Percentiles rank a stretch among this genome's conserved stretches.
phyloP scores from a whole-genome alignment of 139 green algal species.

The Ettlia oleoabundans region DNA sequence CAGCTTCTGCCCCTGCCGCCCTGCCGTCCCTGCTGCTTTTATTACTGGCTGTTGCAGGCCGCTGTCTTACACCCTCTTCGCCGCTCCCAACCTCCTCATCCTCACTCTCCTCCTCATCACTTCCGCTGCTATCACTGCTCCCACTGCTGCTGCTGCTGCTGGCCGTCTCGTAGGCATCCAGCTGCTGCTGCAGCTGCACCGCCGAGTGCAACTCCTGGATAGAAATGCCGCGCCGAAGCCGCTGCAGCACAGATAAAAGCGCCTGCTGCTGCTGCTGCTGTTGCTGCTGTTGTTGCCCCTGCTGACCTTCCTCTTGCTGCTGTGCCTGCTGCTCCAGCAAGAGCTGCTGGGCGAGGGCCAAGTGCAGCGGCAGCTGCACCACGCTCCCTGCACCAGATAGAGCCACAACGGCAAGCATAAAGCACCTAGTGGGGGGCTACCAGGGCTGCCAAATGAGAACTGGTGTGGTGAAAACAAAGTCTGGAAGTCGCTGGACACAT shows the following conservation, averaged over 20 bases:
- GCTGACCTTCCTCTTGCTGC: background rate
- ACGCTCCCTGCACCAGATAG: conserved; percentile 2
- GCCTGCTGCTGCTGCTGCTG: background rate
- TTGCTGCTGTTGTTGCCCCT: background rate
- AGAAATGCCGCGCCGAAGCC: background rate
- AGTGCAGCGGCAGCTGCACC: conserved; percentile 29
- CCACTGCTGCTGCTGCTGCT: conserved; percentile 3
- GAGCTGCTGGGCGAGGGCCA: conserved; percentile 3
- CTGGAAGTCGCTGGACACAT: no score
- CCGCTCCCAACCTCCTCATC: background rate
- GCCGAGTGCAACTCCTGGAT: conserved; percentile 6
- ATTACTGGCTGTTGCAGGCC: background rate
- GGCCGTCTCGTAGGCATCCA: background rate
- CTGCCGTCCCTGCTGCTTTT: background rate
- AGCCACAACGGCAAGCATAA: no score
- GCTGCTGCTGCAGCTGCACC: background rate
- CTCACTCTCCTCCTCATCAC: background rate
- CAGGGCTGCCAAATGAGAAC: no score
- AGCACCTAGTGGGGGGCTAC: no score
- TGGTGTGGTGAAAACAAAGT: no score
- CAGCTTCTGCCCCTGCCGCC: background rate
- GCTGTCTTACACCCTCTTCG: background rate
- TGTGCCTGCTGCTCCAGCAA: background rate
- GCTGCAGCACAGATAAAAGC: background rate
- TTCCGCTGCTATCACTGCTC: background rate